Evolutionary conservation across 176 grass and related monocot species (phyloP).

Genomic region (Stipa capillata): DNA sequence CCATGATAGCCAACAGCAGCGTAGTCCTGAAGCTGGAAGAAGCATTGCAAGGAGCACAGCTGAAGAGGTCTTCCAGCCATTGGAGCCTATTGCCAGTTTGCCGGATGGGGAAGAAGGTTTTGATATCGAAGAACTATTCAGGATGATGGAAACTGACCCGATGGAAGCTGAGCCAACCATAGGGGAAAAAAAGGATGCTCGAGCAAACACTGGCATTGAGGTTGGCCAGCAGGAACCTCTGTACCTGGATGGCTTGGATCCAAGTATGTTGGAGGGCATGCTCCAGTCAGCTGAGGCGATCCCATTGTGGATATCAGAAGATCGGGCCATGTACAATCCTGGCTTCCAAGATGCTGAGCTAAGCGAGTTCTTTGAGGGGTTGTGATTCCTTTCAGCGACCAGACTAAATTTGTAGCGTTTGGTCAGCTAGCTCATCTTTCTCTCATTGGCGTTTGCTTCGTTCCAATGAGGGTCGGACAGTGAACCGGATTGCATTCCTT

Average conservation of each 20-base stretch:
- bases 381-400: background rate
- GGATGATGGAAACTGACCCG: constrained; percentile 51
- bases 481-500: background rate
- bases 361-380: constrained; percentile 13
- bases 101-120: constrained; percentile 17
- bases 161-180: background rate
- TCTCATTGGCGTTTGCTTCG: background rate
- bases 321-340: background rate
- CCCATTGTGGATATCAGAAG: constrained; percentile 8
- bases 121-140: constrained; percentile 40
- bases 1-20: background rate
- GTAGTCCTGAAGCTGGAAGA: background rate
- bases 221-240: background rate
- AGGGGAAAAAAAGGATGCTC: background rate
- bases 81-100: constrained; percentile 45
- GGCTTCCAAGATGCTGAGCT: background rate
- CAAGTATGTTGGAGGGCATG: constrained; percentile 20
- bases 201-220: background rate
- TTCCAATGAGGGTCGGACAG: background rate
- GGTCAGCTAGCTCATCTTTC: background rate
- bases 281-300: background rate
- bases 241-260: constrained; percentile 4
- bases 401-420: background rate
- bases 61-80: constrained; percentile 26
- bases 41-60: background rate